These are phyloP conservation scores for Septoria petroselini DNA, from an alignment of 2,329 filamentous ascomycete species.

Conservation along the genomic window DNA sequence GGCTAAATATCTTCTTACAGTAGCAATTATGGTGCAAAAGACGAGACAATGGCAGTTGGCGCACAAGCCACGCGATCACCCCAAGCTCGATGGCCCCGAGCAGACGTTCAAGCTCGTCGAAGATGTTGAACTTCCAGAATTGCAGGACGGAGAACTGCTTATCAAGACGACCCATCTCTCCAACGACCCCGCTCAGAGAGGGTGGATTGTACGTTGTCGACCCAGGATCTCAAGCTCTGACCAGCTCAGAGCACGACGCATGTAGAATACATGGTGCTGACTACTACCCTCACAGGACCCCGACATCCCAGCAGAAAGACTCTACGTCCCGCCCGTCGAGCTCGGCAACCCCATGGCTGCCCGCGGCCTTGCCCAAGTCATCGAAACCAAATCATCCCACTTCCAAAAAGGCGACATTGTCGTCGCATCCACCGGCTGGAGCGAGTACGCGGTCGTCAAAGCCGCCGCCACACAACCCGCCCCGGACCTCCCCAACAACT, in stretches of 20 bases:
- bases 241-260: no score
- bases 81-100: conserved; percentile 40
- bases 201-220: conserved; percentile 42
- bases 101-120: conserved; percentile 43
- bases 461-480: conserved; percentile 24
- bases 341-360: conserved; percentile 43
- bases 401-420: conserved; percentile 41
- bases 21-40: conserved; percentile 56
- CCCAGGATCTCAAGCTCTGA: no score
- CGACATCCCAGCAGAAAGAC: conserved; percentile 36
- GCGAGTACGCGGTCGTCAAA: conserved; percentile 43
- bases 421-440: conserved; percentile 39
- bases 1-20: not conserved
- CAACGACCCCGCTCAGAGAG: conserved; percentile 54
- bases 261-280: no score
- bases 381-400: conserved; percentile 37
- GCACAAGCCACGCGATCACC: conserved; percentile 41
- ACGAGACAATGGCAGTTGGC: conserved; percentile 47
- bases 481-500: conserved; percentile 33
- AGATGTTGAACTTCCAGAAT: conserved; percentile 29
- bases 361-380: conserved; percentile 39
- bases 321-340: conserved; percentile 48
- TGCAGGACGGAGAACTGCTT: conserved; percentile 44
- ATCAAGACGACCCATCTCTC: conserved; percentile 49
- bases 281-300: conserved; percentile 25